Base-by-base conservation (phyloP, 805 yeast genomes). In the Lachancea nothofagi region DNA sequence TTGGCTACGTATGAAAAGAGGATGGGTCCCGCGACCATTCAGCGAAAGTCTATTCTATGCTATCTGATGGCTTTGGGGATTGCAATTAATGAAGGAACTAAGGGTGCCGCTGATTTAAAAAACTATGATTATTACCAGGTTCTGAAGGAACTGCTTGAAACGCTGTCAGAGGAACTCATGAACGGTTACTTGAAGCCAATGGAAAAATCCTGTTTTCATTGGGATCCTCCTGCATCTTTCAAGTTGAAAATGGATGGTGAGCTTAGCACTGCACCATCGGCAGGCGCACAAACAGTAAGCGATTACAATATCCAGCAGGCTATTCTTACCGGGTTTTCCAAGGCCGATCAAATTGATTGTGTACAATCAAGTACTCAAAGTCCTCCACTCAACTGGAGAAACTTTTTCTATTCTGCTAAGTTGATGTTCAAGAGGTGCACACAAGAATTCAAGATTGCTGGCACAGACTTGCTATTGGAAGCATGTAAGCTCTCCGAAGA, bases 51-150 rank as follows among this genome's bases (percentile, higher is more conserved):
- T 0, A 59, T 90, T 2, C 49, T 87, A 2, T 80, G 95, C 45
- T 87, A 81, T 49, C 55, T 80, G 17, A 81, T 83, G 84, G 88
- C 95, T 0, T 62, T 78, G 14, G 79, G 74, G 49, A 49, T 69
- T 2, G 60, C 41, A 19, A 26, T 26, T 18, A 35, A 20, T 7
- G 7, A 51, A 13, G 40, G 44, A 1, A 17, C 47, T 7, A 46
- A 32, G 23, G 34, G 44, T 20, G 18, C 23, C 2, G 41, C 33
- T 20, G 21, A 33, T 3, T 14, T 14, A 3, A 33, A 25, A 14
- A 29, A 38, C 3, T 9, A 23, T 2, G 61, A 57, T 15, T 52
- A 53, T 22, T 29, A 43, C 6, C 29, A 25, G 8, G 45, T 55
- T n/a, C 29, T 48, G 7, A 33, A 41, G 23, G 46, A 47, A 21